These are phyloP conservation scores for Saccharomyces hybrid DNA, from an alignment of 1,139 yeast genomes.

Conservation along the genomic window DNA sequence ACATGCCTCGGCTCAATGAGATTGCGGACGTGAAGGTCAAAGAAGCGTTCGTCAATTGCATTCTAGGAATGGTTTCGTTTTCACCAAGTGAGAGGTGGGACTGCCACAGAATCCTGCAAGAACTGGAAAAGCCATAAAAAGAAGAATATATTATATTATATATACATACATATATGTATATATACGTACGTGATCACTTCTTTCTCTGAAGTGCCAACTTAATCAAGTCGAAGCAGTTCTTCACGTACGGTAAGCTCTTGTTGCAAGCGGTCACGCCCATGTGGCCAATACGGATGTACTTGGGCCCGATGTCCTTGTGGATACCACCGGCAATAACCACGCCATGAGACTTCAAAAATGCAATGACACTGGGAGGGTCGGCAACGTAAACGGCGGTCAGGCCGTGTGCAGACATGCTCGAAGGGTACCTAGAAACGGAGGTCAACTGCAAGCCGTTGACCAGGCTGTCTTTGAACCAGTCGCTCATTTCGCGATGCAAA, in stretches of 20 bases:
- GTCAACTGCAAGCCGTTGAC: constrained; percentile 52
- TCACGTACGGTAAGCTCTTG: constrained; percentile 35
- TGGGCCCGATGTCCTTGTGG: constrained; percentile 69
- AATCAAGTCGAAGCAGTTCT: constrained; percentile 35
- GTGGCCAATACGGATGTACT: constrained; percentile 90
- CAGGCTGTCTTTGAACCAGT: constrained; percentile 53
- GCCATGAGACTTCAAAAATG: constrained; percentile 55
- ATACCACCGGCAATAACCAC: constrained; percentile 87
- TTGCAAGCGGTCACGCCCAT: constrained; percentile 69
- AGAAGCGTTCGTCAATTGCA: constrained; percentile 19
- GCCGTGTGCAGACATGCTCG: constrained; percentile 71
- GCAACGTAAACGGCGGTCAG: constrained; percentile 84
- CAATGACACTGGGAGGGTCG: constrained; percentile 56
- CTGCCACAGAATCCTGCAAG: constrained; percentile 26
- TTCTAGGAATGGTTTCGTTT: constrained; percentile 36
- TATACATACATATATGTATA: constrained; percentile 1
- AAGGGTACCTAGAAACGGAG: constrained; percentile 51
- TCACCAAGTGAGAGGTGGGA: constrained; percentile 35
- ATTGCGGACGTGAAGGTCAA: constrained; percentile 14
- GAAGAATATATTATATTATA: background rate
- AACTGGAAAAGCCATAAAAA: constrained; percentile 4
- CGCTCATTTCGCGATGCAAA: constrained; percentile 56
- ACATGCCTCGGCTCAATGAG: constrained; percentile 23
- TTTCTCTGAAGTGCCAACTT: constrained; percentile 13
- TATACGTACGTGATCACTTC: background rate